These are phyloP conservation scores for Monosporascus sp. DNA, from an alignment of 2,329 filamentous ascomycete species.

Conservation along the genomic window DNA sequence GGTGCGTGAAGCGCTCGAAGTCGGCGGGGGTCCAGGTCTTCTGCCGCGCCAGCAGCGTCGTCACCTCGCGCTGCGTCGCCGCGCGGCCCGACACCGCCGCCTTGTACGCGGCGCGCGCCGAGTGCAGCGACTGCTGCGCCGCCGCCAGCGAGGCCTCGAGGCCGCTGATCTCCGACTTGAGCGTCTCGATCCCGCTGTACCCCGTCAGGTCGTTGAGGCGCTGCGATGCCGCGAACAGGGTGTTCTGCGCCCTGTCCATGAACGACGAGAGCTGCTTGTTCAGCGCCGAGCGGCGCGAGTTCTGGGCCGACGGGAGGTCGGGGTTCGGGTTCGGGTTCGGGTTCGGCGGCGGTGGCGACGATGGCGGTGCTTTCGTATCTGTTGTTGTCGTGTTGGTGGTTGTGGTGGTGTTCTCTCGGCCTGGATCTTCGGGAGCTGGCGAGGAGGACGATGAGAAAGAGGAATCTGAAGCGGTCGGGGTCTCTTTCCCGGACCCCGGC, in stretches of 20 bases:
- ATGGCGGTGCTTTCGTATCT: conserved; percentile 2
- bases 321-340: conserved; percentile 9
- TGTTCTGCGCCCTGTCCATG: conserved; percentile 87
- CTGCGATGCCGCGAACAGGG: conserved; percentile 78
- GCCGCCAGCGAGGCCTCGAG: conserved; percentile 56
- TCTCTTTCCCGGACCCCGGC: background rate
- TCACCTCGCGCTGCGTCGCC: conserved; percentile 92
- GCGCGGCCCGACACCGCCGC: conserved; percentile 78
- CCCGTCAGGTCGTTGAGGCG: conserved; percentile 92
- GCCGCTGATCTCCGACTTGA: conserved; percentile 72
- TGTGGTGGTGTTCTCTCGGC: conserved; percentile 1
- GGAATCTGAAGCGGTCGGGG: conserved; percentile 1
- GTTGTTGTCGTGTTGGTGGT: background rate
- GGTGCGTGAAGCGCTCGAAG: conserved; percentile 86
- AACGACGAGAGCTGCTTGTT: conserved; percentile 56
- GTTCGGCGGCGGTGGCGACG: conserved; percentile 4
- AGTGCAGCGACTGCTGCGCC: conserved; percentile 62
- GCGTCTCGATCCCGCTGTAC: conserved; percentile 82
- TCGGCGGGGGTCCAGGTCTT: conserved; percentile 84
- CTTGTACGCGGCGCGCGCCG: conserved; percentile 72
- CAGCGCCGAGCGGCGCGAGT: conserved; percentile 38
- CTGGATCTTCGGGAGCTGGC: background rate
- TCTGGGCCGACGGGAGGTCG: conserved; percentile 42
- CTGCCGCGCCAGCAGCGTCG: conserved; percentile 87
- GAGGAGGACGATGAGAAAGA: conserved; percentile 11